Conservation (phyloP, 345 rosid genomes). For the Anastatica hierochuntica region DNA sequence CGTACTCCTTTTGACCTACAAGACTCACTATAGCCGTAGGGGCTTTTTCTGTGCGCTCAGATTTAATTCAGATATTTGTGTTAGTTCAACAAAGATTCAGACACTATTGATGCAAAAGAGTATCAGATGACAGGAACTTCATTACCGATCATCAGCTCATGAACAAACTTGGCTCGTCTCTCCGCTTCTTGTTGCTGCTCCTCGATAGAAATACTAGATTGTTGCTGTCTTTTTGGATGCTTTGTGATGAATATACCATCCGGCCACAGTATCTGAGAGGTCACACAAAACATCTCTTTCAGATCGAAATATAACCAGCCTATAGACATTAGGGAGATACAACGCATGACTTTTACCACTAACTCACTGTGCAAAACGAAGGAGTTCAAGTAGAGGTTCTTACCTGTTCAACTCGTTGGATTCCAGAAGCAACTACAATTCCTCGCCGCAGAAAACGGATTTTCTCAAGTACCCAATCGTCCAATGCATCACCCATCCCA, state of each 20-base stretch:
- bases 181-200: conserved; percentile 63
- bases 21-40: conserved; percentile 73
- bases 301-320: too few species aligned
- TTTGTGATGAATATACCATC: conserved; percentile 95
- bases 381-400: not conserved
- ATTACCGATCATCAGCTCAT: conserved; percentile 86
- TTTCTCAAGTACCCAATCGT: conserved; percentile 96
- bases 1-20: conserved; percentile 88
- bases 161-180: conserved; percentile 80
- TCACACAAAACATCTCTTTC: not conserved
- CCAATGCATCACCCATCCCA: conserved; percentile 99
- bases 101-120: not conserved
- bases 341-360: too few species aligned
- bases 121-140: not conserved
- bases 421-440: conserved; percentile 77
- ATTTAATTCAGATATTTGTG: not conserved
- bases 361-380: not conserved
- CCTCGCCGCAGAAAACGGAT: conserved; percentile 79
- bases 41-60: conserved; percentile 54
- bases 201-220: conserved; percentile 4
- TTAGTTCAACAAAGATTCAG: not conserved
- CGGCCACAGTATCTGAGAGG: conserved; percentile 88
- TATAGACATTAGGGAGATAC: too few species aligned
- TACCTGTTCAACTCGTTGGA: conserved; percentile 87
- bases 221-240: conserved; percentile 67